Conservation (phyloP, 2,329 filamentous ascomycete species). For the Cordyceps fumosorosea region DNA sequence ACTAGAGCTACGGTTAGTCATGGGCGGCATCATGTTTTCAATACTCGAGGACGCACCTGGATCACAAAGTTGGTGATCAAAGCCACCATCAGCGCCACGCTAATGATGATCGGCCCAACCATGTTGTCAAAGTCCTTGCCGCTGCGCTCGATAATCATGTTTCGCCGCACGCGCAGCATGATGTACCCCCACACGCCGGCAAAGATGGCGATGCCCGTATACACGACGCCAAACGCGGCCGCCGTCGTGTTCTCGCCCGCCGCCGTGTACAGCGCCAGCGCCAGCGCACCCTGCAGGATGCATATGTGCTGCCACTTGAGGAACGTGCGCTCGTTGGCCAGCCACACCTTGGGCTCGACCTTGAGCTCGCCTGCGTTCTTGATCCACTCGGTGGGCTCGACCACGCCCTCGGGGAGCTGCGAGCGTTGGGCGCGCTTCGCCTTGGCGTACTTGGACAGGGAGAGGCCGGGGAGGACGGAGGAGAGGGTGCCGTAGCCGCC, state of each 20-base stretch:
- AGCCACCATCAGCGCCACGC: slow-evolving; percentile 68
- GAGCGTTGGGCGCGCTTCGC: slow-evolving; percentile 40
- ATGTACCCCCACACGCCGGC: slow-evolving; percentile 81
- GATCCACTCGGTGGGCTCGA: slow-evolving; percentile 78
- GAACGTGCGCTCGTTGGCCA: slow-evolving; percentile 96
- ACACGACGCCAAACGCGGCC: slow-evolving; percentile 71
- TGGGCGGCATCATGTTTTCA: background rate
- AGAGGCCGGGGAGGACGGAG: slow-evolving; percentile 75
- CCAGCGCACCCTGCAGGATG: slow-evolving; percentile 76
- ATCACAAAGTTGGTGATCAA: slow-evolving; percentile 84
- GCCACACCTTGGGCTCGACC: slow-evolving; percentile 97
- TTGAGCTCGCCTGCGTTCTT: slow-evolving; percentile 89
- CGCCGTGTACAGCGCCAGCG: slow-evolving; percentile 81
- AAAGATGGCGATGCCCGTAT: slow-evolving; percentile 75
- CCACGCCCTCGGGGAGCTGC: slow-evolving; percentile 77
- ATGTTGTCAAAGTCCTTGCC: slow-evolving; percentile 91
- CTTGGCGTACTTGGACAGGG: slow-evolving; percentile 67
- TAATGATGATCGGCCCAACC: slow-evolving; percentile 77
- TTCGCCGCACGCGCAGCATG: slow-evolving; percentile 68
- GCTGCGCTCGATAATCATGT: slow-evolving; percentile 77
- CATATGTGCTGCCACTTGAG: slow-evolving; percentile 98
- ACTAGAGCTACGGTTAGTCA: slow-evolving; percentile 3
- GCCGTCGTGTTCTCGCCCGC: slow-evolving; percentile 75
- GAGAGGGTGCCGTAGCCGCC: slow-evolving; percentile 53
- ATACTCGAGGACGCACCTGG: slow-evolving; percentile 49